phyloP scores from a whole-genome alignment of 495 filamentous ascomycete genomes.

The Talaromyces wortmannii region DNA sequence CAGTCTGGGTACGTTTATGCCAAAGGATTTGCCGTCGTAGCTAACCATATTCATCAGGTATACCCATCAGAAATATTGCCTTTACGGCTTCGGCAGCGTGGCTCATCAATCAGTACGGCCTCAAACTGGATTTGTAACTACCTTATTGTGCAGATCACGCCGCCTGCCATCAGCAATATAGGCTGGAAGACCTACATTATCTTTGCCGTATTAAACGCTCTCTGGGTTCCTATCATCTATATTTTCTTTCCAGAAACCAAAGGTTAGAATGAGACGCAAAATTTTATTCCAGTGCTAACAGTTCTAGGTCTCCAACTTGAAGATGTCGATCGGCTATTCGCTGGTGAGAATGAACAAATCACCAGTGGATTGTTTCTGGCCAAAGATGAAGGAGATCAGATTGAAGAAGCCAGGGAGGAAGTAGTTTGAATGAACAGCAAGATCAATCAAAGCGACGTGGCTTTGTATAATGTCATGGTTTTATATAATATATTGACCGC shows the following conservation, averaged over 20 bases:
- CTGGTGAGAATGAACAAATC: no score
- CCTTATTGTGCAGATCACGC: constrained; percentile 42
- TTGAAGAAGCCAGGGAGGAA: no score
- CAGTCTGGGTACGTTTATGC: constrained; percentile 13
- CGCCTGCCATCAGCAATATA: constrained; percentile 36
- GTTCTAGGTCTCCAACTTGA: constrained; percentile 25
- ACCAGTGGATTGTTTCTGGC: no score
- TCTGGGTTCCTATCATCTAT: constrained; percentile 25
- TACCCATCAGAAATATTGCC: constrained; percentile 26
- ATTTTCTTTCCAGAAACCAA: constrained; percentile 38
- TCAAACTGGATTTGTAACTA: constrained; percentile 26
- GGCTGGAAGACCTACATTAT: no score
- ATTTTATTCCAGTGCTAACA: background rate
- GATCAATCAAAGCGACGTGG: no score
- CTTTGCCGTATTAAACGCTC: constrained; percentile 35
- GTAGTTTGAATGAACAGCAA: no score
- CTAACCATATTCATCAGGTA: constrained; percentile 3
- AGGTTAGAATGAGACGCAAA: constrained; percentile 7
- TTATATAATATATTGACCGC: no score
- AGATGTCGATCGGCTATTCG: constrained; percentile 42
- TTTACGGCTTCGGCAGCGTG: constrained; percentile 17
- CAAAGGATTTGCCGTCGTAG: no score
- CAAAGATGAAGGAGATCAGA: no score
- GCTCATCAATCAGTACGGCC: constrained; percentile 24
- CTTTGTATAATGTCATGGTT: no score